Percentiles rank a stretch among this genome's conserved stretches.
phyloP scores from a whole-genome alignment of 441 rosid species.

The Pelargonium australe region DNA sequence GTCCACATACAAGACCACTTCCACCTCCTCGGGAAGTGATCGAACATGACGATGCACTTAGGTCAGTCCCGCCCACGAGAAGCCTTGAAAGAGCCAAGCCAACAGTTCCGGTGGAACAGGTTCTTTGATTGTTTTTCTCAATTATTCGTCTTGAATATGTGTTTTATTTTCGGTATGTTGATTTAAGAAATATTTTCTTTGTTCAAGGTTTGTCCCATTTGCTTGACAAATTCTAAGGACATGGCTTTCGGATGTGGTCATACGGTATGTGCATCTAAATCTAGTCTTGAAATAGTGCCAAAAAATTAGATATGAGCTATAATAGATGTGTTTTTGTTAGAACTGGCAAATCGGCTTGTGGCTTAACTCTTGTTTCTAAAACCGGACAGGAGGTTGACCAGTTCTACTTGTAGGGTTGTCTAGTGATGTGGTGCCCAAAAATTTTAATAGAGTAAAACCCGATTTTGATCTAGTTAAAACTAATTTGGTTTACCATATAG shows the following conservation, averaged over 20 bases:
- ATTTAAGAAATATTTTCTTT: neutral
- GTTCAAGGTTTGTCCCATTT: constrained; percentile 82
- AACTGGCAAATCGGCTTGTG: neutral
- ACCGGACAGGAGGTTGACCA: no score
- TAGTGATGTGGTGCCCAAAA: no score
- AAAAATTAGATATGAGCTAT: neutral
- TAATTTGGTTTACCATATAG: no score
- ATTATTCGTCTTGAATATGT: constrained; percentile 2
- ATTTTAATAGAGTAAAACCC: no score
- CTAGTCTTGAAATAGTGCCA: neutral
- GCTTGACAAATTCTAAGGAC: constrained; percentile 80
- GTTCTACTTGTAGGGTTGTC: no score
- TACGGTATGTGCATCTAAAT: constrained; percentile 37
- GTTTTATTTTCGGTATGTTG: constrained; percentile 6
- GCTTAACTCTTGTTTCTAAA: no score
- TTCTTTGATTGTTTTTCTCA: neutral
- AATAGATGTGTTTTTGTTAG: neutral
- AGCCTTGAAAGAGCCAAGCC: constrained; percentile 34
- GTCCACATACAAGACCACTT: constrained; percentile 39
- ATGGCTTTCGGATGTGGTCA: constrained; percentile 98
- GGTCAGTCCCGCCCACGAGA: constrained; percentile 25
- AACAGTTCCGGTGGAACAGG: constrained; percentile 35
- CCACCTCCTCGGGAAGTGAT: constrained; percentile 68
- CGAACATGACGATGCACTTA: constrained; percentile 51
- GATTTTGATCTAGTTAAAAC: no score